Conservation (phyloP, 2,329 filamentous ascomycete genomes). For the Neocucurbitaria cava region DNA sequence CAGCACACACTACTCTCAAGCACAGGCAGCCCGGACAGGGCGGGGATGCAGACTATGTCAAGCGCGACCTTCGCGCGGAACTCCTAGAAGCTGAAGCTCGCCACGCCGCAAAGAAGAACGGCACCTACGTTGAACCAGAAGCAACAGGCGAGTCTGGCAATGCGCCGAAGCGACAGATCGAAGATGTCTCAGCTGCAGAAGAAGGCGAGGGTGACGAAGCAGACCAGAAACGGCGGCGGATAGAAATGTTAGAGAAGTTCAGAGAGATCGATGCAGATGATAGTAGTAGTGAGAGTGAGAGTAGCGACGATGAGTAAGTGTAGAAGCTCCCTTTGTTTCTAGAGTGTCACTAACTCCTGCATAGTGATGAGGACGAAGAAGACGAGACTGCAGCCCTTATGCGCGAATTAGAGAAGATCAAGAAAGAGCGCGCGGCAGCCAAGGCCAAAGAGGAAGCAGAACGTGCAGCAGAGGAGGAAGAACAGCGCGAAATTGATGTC, state of each 20-base stretch:
- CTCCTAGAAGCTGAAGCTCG: constrained; percentile 86
- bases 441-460: constrained; percentile 84
- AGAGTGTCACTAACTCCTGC: constrained; percentile 18
- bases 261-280: constrained; percentile 84
- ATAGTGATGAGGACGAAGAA: constrained; percentile 64
- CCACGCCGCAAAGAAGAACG: constrained; percentile 85
- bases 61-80: constrained; percentile 86
- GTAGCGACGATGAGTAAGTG: constrained; percentile 64
- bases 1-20: constrained; percentile 93
- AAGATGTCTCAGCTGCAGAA: constrained; percentile 55
- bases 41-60: constrained; percentile 72
- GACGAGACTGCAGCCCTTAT: constrained; percentile 87
- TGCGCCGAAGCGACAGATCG: constrained; percentile 70
- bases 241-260: constrained; percentile 79
- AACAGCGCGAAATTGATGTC: constrained; percentile 84
- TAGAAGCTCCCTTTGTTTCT: background rate
- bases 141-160: constrained; percentile 49
- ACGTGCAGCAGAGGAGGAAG: constrained; percentile 79
- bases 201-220: constrained; percentile 68
- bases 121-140: constrained; percentile 61
- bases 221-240: constrained; percentile 80
- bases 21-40: constrained; percentile 84
- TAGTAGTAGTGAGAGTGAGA: constrained; percentile 61
- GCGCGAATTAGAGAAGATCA: constrained; percentile 93
- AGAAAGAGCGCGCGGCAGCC: constrained; percentile 81